Evolutionary conservation across 148 eudicot genomes (phyloP).

Genomic region (Selenicereus undatus): DNA sequence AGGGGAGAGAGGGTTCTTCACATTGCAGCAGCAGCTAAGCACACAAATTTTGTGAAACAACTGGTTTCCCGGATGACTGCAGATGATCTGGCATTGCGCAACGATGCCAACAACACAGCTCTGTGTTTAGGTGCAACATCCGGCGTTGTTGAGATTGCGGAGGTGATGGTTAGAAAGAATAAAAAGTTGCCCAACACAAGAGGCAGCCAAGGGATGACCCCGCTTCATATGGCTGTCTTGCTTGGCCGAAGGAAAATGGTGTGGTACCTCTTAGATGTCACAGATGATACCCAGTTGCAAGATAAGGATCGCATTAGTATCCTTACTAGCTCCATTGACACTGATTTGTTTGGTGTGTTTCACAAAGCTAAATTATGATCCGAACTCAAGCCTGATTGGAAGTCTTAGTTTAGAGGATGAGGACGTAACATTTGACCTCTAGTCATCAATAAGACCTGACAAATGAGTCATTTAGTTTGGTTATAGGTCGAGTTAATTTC

Average conservation of each 20-base stretch:
- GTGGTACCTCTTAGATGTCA: neutral
- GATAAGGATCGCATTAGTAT: neutral
- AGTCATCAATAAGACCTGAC: too few species aligned
- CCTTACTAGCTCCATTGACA: slow-evolving; percentile 1
- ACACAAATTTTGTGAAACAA: neutral
- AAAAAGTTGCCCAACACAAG: neutral
- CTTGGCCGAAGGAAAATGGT: slow-evolving; percentile 14
- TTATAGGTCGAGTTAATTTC: too few species aligned
- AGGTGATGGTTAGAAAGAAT: neutral
- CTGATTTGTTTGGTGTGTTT: slow-evolving; percentile 15
- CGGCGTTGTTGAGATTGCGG: slow-evolving; percentile 9
- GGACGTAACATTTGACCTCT: neutral
- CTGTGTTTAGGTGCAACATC: slow-evolving; percentile 6
- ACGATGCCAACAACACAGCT: neutral
- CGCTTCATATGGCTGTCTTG: slow-evolving; percentile 10
- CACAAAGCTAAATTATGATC: neutral
- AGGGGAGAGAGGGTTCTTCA: neutral
- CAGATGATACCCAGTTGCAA: neutral
- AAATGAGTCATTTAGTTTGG: too few species aligned
- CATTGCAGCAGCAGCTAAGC: slow-evolving; percentile 1
- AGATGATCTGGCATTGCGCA: neutral
- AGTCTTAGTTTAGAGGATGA: neutral
- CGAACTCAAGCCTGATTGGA: neutral
- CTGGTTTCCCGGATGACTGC: neutral
- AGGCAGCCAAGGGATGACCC: slow-evolving; percentile 10